Percentiles rank a stretch among this genome's conserved stretches.
Conservation (phyloP, 176 grass and related monocot species). For the Bolboschoenus planiculmis region DNA sequence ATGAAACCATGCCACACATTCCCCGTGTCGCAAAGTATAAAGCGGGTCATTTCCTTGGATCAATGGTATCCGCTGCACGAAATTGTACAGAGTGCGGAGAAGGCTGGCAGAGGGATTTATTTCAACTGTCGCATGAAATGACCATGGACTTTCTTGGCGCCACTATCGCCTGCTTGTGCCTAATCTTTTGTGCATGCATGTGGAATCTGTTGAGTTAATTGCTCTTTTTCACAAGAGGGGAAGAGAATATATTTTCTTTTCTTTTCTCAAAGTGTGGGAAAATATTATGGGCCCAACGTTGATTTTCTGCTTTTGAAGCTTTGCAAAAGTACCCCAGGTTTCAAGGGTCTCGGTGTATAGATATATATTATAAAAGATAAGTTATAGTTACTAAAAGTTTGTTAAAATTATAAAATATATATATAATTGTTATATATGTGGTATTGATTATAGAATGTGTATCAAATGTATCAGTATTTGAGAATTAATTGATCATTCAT, state of each 20-base stretch:
- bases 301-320: conserved; percentile 1
- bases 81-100: not conserved
- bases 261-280: conserved; percentile 12
- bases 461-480: no score
- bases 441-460: no score
- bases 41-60: not conserved
- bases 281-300: conserved; percentile 2
- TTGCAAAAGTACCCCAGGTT: not conserved
- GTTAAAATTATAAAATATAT: no score
- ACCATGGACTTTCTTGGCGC: conserved; percentile 19
- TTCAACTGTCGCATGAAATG: conserved; percentile 23
- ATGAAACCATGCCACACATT: not conserved
- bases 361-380: not conserved
- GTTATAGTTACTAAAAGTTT: not conserved
- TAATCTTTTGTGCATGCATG: conserved; percentile 35
- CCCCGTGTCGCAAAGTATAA: not conserved
- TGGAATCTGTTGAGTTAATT: conserved; percentile 22
- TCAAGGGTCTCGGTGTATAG: not conserved
- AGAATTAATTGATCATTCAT: no score
- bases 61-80: not conserved
- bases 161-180: conserved; percentile 14
- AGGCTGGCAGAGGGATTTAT: not conserved
- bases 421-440: no score
- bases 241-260: conserved; percentile 18
- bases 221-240: not conserved